These are phyloP conservation scores for Arxiozyma slooffiae DNA, from an alignment of 1,139 yeast genomes.

Conservation along the genomic window DNA sequence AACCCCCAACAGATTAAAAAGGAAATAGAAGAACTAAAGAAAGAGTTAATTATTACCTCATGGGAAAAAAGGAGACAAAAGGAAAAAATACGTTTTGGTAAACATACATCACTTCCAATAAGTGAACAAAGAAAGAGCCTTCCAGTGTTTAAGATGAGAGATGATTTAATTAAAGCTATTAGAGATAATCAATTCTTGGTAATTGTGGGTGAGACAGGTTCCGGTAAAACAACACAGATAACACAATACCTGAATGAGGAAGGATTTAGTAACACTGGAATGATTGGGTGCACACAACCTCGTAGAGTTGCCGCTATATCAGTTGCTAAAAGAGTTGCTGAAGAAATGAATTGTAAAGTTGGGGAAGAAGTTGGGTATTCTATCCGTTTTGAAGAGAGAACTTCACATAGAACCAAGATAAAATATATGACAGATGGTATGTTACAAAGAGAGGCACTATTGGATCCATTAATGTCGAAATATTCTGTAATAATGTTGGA, in stretches of 20 bases:
- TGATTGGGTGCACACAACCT: constrained; percentile 90
- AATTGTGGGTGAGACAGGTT: constrained; percentile 95
- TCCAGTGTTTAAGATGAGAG: constrained; percentile 65
- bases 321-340: constrained; percentile 85
- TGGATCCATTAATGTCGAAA: constrained; percentile 60
- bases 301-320: constrained; percentile 93
- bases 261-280: constrained; percentile 52
- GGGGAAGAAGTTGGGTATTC: constrained; percentile 84
- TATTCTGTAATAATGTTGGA: constrained; percentile 85
- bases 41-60: constrained; percentile 32
- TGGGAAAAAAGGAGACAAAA: constrained; percentile 43
- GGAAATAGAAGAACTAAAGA: constrained; percentile 19
- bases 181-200: constrained; percentile 62
- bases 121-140: constrained; percentile 60
- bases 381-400: constrained; percentile 73
- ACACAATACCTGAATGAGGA: constrained; percentile 84
- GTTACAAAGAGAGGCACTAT: constrained; percentile 72
- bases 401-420: constrained; percentile 53
- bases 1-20: constrained; percentile 8
- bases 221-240: constrained; percentile 92
- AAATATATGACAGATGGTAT: constrained; percentile 95
- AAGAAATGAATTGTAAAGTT: constrained; percentile 61
- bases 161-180: constrained; percentile 54
- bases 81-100: constrained; percentile 43
- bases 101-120: constrained; percentile 40